Evolutionary conservation across 208 protist genomes (phyloP), one percentile per base, ranked within the genome.

Genomic region (Wallacemonas collosoma): DNA sequence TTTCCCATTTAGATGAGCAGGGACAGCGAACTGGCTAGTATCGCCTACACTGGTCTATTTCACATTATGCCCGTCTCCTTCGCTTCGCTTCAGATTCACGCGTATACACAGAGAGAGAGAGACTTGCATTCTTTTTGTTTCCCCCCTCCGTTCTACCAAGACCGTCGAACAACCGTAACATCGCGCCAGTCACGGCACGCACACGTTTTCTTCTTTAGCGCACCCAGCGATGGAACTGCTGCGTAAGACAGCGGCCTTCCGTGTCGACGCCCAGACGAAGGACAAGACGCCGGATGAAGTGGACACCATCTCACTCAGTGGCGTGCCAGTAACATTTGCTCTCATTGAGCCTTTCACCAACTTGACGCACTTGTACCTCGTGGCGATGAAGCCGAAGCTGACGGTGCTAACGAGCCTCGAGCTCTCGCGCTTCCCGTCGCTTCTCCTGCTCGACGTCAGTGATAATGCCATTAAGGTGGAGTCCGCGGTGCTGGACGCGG

Each of bases 361-460:
- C 45, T 78, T 94, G 47, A 82, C 82, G 17, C 83, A 89, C 17
- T 73, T 94, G 2, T 80, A 86, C 3, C 76, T 95, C 0, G 77
- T 93, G 4, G 85, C 73, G 36, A 86, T 93, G 81, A 90, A 90
- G 60, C 88, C 91, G 6, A 71, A 71, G 68, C 43, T 93, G 40
- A 71, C 64, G 2, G 71, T 66, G 0, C 75, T 94, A 3, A 53
- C 71, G n/a, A 12, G 35, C 2, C n/a, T 93, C 9, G 68, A 73
- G 14, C 74, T 93, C 36, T 47, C 54, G 6, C 26, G 67, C 6
- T 81, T 87, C 4, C 61, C 71, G 12, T 38, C 54, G 12, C 82
- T 96, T 40, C 83, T 77, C n/a, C 56, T 88, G 48, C 72, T 96
- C 51, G 88, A 94, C 51, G 80, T 96, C n/a, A 93, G 91, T 70